Conservation (phyloP, 495 filamentous ascomycete species). For the Zalerion maritima region DNA sequence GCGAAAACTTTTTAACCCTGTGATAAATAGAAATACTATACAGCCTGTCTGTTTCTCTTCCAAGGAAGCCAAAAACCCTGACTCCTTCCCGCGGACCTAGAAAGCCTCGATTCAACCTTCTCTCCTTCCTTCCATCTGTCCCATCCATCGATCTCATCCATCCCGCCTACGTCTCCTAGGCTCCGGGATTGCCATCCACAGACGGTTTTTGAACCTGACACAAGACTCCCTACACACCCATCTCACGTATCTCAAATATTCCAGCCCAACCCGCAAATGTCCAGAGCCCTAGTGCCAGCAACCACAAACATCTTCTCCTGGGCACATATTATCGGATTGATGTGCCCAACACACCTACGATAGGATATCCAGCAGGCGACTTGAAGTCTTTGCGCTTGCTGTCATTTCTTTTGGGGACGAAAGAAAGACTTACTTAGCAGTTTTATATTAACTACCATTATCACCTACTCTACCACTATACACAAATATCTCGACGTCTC, state of each 20-base stretch:
- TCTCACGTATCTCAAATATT: background rate
- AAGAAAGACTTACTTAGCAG: conserved; percentile 36
- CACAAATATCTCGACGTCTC: conserved; percentile 4
- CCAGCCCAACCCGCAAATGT: conserved; percentile 2
- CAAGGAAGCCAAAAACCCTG: no score
- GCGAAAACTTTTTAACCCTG: no score
- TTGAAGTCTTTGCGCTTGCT: conserved; percentile 49
- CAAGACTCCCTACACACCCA: background rate
- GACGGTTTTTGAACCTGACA: background rate
- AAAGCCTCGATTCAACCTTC: no score
- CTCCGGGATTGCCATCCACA: conserved; percentile 4
- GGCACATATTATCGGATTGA: conserved; percentile 14
- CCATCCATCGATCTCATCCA: background rate
- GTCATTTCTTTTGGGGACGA: conserved; percentile 25
- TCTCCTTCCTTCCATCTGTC: background rate
- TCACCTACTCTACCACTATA: conserved; percentile 4
- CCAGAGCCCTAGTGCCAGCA: conserved; percentile 6
- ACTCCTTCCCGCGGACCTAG: no score
- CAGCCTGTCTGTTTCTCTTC: no score
- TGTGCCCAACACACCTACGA: conserved; percentile 19
- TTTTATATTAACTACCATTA: conserved; percentile 3
- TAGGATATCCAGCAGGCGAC: conserved; percentile 32
- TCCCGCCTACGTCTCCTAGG: conserved; percentile 1
- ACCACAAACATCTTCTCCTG: conserved; percentile 9
- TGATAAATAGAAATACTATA: no score